Base-by-base conservation (phyloP, 495 filamentous ascomycete genomes). In the Trichoderma erinaceum region DNA sequence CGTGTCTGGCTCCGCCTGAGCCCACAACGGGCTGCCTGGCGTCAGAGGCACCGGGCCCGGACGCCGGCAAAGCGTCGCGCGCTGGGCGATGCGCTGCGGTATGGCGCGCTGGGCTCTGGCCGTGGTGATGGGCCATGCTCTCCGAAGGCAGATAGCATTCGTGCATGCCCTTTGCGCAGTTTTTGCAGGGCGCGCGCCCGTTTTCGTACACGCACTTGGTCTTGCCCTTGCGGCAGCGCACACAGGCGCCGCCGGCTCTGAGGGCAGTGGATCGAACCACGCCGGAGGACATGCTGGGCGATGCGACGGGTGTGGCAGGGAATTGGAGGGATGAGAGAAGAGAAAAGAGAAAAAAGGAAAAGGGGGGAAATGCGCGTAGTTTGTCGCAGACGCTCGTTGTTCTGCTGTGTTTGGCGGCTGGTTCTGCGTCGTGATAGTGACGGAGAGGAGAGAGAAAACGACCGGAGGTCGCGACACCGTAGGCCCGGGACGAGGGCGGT, bases 201-300 rank as follows among this genome's bases (percentile, higher is more conserved):
- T 80, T 83, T 63, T 83, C 81, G 75, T 84, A 84, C 68, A 84
- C 81, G 64, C 81, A 84, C 52, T 83, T 83, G 21, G 81, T 84
- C 71, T 84, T 84, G 75, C 81, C 81, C 71, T 83, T 84, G 68
- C 81, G 81, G 74, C 81, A 84, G 72, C 81, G 80, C 68, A 83
- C 81, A 68, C 81, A 84, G 61, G 81, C 81, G 70, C 81, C 81
- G 74, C 81, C 81, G 71, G 81, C 81, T 63, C 81, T 75, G 68
- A 83, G 80, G 73, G 81, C 81, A 52, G 81, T 84, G 67, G 79
- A 77, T 72, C 81, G 77, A 65, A 80, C 80, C 64, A 81, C 61
- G 67, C 21, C 73, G 68, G 81, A 78, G 46, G 81, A 70, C 79
- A 81, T 81, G 69, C 58, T 61, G 67, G 56, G 35, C 41, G 50